Conservation (phyloP, 2,329 filamentous ascomycete species). For the Hypocrella siamensis region DNA sequence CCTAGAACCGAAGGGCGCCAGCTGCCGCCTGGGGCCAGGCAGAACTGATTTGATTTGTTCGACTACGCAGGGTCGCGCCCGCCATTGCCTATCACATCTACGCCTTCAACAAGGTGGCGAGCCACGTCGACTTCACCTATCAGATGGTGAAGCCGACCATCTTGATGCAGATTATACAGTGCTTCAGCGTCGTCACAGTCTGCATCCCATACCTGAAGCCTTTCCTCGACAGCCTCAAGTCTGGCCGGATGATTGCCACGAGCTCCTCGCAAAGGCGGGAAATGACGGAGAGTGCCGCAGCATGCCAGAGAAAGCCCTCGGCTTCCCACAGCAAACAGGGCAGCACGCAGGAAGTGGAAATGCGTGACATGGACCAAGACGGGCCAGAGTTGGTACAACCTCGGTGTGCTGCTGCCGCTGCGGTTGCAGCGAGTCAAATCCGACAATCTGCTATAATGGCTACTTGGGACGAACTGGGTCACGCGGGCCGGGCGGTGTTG, state of each 20-base stretch:
- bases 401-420: slow-evolving; percentile 2
- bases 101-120: slow-evolving; percentile 5
- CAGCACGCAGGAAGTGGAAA: neutral
- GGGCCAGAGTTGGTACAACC: slow-evolving; percentile 4
- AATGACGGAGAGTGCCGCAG: too few relatives aligned
- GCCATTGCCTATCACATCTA: slow-evolving; percentile 8
- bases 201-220: slow-evolving; percentile 10
- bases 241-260: slow-evolving; percentile 9
- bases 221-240: slow-evolving; percentile 9
- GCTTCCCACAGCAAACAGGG: slow-evolving; percentile 3
- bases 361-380: neutral
- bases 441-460: too few relatives aligned
- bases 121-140: slow-evolving; percentile 6
- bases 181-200: slow-evolving; percentile 8
- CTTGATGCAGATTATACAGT: slow-evolving; percentile 8
- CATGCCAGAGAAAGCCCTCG: slow-evolving; percentile 6
- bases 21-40: neutral
- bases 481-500: slow-evolving; percentile 10
- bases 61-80: slow-evolving; percentile 6
- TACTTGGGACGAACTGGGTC: slow-evolving; percentile 10
- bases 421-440: too few relatives aligned
- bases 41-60: neutral
- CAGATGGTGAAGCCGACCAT: slow-evolving; percentile 7
- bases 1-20: neutral
- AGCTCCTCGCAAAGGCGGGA: too few relatives aligned